Evolutionary conservation across 805 yeast species (phyloP), one percentile per base, ranked within the genome.

Genomic region (Wickerhamiella slavikovae): DNA sequence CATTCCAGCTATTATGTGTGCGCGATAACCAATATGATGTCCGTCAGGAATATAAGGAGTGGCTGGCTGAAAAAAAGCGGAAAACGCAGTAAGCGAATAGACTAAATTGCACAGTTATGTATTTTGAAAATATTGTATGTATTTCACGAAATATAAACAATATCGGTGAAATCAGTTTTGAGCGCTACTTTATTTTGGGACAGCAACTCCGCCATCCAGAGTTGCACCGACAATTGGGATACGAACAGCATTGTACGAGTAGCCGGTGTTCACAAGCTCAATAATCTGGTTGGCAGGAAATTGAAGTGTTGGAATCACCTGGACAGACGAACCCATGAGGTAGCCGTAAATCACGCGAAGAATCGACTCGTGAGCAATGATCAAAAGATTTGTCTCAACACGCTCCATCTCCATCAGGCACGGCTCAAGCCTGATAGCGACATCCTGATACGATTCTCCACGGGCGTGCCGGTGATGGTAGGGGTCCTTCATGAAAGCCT

Each of bases 361-460:
- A 2, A 89, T 75, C 1, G 92, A 69, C 44, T 85, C 95, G 48
- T 89, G 95, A 1, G 94, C 95, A 40, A 89, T 76, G 35, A 89
- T 75, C 39, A 89, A 57, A 11, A 89, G 65, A 47, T 82, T 94
- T 30, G 78, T 66, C 13, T 51, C 42, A 66, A 76, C 72, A 41
- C 95, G 66, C 51, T 89, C 99, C 70, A 89, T 73, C 51, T 89
- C 96, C 48, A 89, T 61, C 36, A 89, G 68, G 32, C 89, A 59
- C 0, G 96, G 93, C 52, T 89, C 98, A 55, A 89, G 66, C 42
- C 93, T 70, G 22, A 89, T 74, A 0, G 98, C 96, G 33, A 89
- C 62, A 51, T 89, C 99, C 52, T 89, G 98, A 47, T 82, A 89
- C 29, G 91, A 77, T 54, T 89, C 99, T 0, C 92, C 80, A 29